A percentile compares a stretch with the other conserved stretches of the same genome.
Evolutionary conservation across 129 eudicot genomes (phyloP).

Genomic region (Flaveria ramosissima): DNA sequence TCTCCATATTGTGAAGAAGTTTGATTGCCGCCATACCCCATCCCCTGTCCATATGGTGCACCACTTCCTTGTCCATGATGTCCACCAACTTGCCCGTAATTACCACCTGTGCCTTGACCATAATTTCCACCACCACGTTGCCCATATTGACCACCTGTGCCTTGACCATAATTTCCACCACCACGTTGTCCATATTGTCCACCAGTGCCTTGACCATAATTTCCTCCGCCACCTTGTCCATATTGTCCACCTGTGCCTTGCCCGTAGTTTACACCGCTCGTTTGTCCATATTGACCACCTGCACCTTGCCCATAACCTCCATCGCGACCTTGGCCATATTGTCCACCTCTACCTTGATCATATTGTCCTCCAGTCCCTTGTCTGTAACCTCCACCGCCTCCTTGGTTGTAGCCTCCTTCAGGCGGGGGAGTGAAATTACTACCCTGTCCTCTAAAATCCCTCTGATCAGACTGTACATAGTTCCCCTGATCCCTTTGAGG

Average conservation of each 20-base stretch:
- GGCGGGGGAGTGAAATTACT: slow-evolving; percentile 39
- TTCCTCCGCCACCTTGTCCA: slow-evolving; percentile 34
- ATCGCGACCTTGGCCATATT: slow-evolving; percentile 37
- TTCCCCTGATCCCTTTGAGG: slow-evolving; percentile 36
- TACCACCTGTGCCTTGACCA: slow-evolving; percentile 32
- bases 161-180: slow-evolving; percentile 37
- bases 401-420: slow-evolving; percentile 39
- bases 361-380: slow-evolving; percentile 33
- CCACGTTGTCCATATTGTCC: slow-evolving; percentile 35
- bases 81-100: slow-evolving; percentile 32
- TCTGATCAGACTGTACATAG: slow-evolving; percentile 38
- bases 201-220: slow-evolving; percentile 33
- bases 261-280: slow-evolving; percentile 1
- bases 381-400: slow-evolving; percentile 35
- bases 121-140: slow-evolving; percentile 23
- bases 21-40: slow-evolving; percentile 21
- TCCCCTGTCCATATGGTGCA: slow-evolving; percentile 22
- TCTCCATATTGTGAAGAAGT: slow-evolving; percentile 39
- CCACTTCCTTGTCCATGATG: slow-evolving; percentile 19
- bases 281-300: slow-evolving; percentile 32
- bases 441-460: slow-evolving; percentile 29
- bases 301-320: slow-evolving; percentile 36
- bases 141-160: slow-evolving; percentile 21
- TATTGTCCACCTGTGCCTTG: slow-evolving; percentile 31
- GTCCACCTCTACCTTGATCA: slow-evolving; percentile 35